Conservation (phyloP, 2,329 filamentous ascomycete species). For the Boeremia exigua region DNA sequence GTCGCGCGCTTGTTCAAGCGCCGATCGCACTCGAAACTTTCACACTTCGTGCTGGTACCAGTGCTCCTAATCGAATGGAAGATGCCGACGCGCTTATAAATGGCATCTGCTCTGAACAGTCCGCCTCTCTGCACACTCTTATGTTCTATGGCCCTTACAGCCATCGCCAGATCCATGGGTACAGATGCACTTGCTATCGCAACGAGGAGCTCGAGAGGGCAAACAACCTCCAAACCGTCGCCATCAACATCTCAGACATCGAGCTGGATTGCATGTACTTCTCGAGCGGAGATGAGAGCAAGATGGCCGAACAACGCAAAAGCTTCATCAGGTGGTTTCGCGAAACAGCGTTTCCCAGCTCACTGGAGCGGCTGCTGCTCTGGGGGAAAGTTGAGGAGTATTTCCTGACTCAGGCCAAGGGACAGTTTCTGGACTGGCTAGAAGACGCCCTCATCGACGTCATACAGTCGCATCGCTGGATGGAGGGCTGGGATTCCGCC, state of each 20-base stretch:
- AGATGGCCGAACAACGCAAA: not conserved
- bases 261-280: constrained; percentile 2
- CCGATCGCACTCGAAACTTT: constrained; percentile 8
- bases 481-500: not conserved
- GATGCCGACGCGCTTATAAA: not conserved
- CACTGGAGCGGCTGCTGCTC: constrained; percentile 7
- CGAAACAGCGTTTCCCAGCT: not conserved
- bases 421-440: not conserved
- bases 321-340: constrained; percentile 5
- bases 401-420: not conserved
- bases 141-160: constrained; percentile 18
- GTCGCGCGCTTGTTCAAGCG: not conserved
- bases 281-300: not conserved
- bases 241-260: constrained; percentile 4
- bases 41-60: constrained; percentile 11
- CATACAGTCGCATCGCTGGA: constrained; percentile 6
- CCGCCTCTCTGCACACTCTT: constrained; percentile 5
- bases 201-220: constrained; percentile 4
- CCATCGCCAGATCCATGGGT: not conserved
- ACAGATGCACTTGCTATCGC: constrained; percentile 7
- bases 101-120: not conserved
- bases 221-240: not conserved
- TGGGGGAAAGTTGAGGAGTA: not conserved
- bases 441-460: constrained; percentile 7
- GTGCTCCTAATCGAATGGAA: not conserved